Conservation (phyloP, 306 rosid genomes). For the Boehmeria nivea region DNA sequence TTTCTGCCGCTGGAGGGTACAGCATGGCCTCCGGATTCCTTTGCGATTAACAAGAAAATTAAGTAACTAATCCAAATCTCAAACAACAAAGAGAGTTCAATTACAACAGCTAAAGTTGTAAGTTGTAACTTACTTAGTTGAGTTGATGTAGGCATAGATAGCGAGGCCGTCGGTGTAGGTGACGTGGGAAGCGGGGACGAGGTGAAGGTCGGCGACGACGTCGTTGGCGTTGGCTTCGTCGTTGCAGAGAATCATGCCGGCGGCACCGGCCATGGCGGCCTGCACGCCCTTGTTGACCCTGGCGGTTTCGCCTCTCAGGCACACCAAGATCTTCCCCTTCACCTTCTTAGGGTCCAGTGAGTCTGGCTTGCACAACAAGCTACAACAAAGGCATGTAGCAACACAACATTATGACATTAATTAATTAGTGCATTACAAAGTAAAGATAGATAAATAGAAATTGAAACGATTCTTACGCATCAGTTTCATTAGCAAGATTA, state of each 20-base stretch:
- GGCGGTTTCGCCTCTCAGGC: constrained; percentile 35
- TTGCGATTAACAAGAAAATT: neutral
- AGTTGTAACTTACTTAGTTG: constrained; percentile 33
- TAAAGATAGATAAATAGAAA: neutral
- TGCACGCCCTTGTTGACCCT: constrained; percentile 49
- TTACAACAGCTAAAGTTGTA: no score
- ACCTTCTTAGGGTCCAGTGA: constrained; percentile 49
- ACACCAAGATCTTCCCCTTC: constrained; percentile 54
- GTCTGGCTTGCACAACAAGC: constrained; percentile 31
- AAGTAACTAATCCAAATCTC: neutral
- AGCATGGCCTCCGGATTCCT: constrained; percentile 59
- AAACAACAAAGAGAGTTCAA: neutral
- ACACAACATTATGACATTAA: no score
- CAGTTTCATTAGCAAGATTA: constrained; percentile 5
- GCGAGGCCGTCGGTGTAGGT: constrained; percentile 37
- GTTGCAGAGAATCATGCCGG: constrained; percentile 73
- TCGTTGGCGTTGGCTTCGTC: constrained; percentile 23
- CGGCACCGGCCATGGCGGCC: constrained; percentile 58
- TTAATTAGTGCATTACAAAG: no score
- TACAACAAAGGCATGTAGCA: constrained; percentile 5
- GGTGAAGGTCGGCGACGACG: constrained; percentile 42
- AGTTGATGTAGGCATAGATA: constrained; percentile 41
- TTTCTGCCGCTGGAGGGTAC: constrained; percentile 29
- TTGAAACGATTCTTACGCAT: constrained; percentile 38
- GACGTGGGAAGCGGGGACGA: constrained; percentile 53